Conservation (phyloP, 192 early-diverging fungal species). For the Entrophospora sp. region DNA sequence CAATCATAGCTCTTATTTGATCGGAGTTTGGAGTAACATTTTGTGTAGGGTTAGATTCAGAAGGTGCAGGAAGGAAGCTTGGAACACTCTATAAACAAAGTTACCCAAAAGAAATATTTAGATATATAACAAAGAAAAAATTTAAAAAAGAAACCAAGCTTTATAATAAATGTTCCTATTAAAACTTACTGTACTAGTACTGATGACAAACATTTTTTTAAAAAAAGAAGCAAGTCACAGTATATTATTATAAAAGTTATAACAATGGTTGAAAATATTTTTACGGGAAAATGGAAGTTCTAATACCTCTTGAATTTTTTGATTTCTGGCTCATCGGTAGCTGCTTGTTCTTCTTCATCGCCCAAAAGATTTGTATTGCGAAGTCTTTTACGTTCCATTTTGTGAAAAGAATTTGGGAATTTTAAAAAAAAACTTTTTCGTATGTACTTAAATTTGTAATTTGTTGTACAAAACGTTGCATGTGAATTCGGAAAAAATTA, state of each 20-base stretch:
- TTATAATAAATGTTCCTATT: background rate
- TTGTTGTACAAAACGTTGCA: too few species aligned
- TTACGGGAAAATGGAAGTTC: background rate
- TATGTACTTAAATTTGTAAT: too few species aligned
- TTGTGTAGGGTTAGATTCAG: background rate
- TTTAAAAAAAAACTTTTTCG: too few species aligned
- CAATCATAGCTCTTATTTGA: conserved; percentile 33
- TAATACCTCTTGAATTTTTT: conserved; percentile 8
- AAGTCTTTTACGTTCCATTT: conserved; percentile 11
- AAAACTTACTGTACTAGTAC: background rate
- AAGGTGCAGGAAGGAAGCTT: background rate
- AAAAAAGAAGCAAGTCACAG: background rate
- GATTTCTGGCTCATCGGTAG: background rate
- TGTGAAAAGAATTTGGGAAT: too few species aligned
- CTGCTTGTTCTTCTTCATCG: conserved; percentile 1
- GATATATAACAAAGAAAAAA: background rate
- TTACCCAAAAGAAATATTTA: background rate
- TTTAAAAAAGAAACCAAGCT: background rate
- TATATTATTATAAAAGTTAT: background rate
- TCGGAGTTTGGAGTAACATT: background rate
- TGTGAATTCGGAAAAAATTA: too few species aligned
- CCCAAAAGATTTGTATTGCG: conserved; percentile 1
- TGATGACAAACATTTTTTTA: background rate
- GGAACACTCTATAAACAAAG: background rate
- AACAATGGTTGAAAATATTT: background rate